Conservation (phyloP, 228 moss, liverwort and hornwort genomes). For the Sphagnum fallax region DNA sequence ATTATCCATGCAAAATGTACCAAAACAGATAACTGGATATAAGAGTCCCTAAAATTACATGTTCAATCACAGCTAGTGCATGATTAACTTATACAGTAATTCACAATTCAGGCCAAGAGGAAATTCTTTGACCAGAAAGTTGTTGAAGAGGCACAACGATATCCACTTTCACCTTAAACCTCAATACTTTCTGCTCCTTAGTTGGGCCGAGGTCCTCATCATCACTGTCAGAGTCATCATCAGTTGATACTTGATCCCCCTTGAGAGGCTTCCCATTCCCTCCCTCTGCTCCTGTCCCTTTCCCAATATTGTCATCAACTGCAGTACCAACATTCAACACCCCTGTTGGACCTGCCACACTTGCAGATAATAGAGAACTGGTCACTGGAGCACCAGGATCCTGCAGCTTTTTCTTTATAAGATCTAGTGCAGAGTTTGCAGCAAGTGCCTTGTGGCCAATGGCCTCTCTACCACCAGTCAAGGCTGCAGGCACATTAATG, state of each 20-base stretch:
- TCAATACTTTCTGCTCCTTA: conserved; percentile 69
- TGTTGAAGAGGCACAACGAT: too few species aligned
- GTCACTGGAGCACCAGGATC: conserved; percentile 62
- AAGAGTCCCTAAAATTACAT: too few species aligned
- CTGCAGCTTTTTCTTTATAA: conserved; percentile 91
- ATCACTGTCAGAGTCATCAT: conserved; percentile 82
- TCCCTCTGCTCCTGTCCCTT: conserved; percentile 38
- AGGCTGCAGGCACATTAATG: conserved; percentile 65
- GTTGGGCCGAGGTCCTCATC: conserved; percentile 85
- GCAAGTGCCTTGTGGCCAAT: conserved; percentile 47
- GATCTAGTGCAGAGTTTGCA: conserved; percentile 71
- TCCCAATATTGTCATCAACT: conserved; percentile 34
- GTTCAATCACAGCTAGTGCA: too few species aligned
- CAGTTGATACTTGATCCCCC: conserved; percentile 67
- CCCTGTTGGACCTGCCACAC: conserved; percentile 15
- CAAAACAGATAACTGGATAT: too few species aligned
- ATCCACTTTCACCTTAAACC: conserved; percentile 58
- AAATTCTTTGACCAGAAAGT: too few species aligned
- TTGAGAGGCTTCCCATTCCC: conserved; percentile 55
- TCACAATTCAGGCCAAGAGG: too few species aligned
- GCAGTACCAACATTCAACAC: conserved; percentile 21
- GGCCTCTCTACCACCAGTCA: conserved; percentile 74
- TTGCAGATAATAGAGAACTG: conserved; percentile 36
- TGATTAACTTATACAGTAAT: too few species aligned
- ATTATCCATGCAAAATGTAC: too few species aligned